phyloP scores from a whole-genome alignment of 352 stramenopile species.

The Pythium aphanidermatum region DNA sequence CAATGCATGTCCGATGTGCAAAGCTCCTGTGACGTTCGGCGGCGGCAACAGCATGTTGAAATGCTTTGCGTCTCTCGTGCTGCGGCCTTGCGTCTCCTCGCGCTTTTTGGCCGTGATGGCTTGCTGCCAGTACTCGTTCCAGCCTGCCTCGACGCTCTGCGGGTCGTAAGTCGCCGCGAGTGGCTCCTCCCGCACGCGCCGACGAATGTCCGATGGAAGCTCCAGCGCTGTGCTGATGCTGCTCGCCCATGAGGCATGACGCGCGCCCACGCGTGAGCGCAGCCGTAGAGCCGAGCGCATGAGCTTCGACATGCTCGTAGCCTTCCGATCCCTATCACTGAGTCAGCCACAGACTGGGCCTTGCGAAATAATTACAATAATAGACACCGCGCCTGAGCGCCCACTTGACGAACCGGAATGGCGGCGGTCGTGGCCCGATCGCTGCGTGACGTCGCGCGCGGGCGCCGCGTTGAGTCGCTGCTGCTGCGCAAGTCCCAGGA shows the following conservation, averaged over 20 bases:
- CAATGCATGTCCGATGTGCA: conserved; percentile 97
- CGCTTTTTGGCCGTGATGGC: conserved; percentile 25
- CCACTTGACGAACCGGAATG: too few species aligned
- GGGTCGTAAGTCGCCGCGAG: conserved; percentile 61
- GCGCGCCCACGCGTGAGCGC: too few species aligned
- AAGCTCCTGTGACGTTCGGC: conserved; percentile 96
- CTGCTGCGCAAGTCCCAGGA: conserved; percentile 74
- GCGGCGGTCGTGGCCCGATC: conserved; percentile 24
- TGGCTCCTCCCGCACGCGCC: conserved; percentile 44
- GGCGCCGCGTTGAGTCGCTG: conserved; percentile 43
- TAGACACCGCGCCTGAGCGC: too few species aligned
- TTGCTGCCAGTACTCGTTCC: conserved; percentile 68
- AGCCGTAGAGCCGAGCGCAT: conserved; percentile 4
- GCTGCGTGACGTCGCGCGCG: conserved; percentile 67
- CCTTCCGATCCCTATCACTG: too few species aligned
- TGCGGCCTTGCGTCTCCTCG: background rate
- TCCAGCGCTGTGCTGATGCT: conserved; percentile 3
- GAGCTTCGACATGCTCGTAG: conserved; percentile 9
- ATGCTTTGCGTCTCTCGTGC: conserved; percentile 7
- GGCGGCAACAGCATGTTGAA: conserved; percentile 92
- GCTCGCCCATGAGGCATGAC: background rate
- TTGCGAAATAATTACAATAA: too few species aligned
- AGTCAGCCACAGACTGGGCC: too few species aligned
- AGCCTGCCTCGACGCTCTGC: conserved; percentile 53
- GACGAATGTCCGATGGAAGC: conserved; percentile 38